Percentiles rank a stretch among this genome's conserved stretches.
Conservation (phyloP, 345 rosid species). For the Camelina neglecta region DNA sequence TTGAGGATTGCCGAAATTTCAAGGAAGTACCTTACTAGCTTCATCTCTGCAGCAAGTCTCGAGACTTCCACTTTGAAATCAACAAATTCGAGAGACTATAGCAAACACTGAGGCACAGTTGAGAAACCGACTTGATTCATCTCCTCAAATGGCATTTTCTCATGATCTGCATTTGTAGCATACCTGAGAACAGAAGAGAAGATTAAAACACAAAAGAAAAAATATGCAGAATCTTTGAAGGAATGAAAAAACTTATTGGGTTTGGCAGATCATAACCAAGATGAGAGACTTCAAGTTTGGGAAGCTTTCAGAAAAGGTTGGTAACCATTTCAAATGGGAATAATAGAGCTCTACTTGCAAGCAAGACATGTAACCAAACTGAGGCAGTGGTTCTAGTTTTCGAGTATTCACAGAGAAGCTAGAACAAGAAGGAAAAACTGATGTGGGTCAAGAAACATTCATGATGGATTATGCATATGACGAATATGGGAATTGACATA, state of each 20-base stretch:
- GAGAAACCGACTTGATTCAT: background rate
- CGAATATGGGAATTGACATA: background rate
- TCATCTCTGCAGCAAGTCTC: background rate
- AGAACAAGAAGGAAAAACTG: background rate
- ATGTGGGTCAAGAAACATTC: background rate
- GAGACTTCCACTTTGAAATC: too few species aligned
- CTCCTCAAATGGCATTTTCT: background rate
- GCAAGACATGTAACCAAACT: background rate
- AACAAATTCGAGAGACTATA: slow-evolving; percentile 3
- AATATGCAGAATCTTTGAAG: background rate
- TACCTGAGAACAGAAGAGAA: background rate
- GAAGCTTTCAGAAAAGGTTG: background rate
- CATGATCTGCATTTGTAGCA: background rate
- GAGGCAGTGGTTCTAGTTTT: background rate
- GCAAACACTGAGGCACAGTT: background rate
- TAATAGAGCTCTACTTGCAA: background rate
- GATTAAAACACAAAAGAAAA: background rate
- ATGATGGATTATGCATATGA: background rate
- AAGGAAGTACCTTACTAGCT: background rate
- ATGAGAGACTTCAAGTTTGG: background rate
- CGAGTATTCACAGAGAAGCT: background rate
- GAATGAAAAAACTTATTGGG: background rate
- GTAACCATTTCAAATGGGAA: background rate
- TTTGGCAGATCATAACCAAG: background rate
- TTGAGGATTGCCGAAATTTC: slow-evolving; percentile 3